A percentile compares a stretch with the other conserved stretches of the same genome.
Conservation (phyloP, 352 stramenopile species). For the Phytopythium mirpurense region DNA sequence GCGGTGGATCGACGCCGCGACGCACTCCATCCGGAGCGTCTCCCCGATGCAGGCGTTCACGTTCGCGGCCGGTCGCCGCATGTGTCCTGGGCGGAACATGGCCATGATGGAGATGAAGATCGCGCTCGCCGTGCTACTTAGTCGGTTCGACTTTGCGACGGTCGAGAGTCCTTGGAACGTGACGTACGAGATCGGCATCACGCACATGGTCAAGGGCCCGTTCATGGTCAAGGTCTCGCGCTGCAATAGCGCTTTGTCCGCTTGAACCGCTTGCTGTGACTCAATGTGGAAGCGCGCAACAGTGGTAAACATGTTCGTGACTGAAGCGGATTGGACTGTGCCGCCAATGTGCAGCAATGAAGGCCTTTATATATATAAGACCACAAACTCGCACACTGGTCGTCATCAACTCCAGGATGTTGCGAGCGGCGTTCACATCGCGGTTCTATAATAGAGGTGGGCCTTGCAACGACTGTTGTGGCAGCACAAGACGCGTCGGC, state of each 20-base stretch:
- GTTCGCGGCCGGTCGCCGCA: conserved; percentile 41
- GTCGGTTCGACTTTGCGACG: conserved; percentile 17
- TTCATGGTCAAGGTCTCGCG: conserved; percentile 9
- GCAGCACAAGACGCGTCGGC: background rate
- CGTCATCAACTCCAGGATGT: conserved; percentile 1
- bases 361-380: too few species aligned
- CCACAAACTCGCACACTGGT: too few species aligned
- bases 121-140: conserved; percentile 18
- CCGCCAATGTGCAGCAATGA: too few species aligned
- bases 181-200: conserved; percentile 16
- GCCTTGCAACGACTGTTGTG: background rate
- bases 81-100: conserved; percentile 42
- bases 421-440: background rate
- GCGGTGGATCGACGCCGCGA: conserved; percentile 26
- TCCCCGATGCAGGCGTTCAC: conserved; percentile 2
- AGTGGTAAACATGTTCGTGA: too few species aligned
- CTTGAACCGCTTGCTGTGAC: too few species aligned
- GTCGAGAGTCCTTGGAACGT: background rate
- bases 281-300: too few species aligned
- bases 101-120: conserved; percentile 48
- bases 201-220: conserved; percentile 8
- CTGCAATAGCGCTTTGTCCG: too few species aligned
- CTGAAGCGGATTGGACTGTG: too few species aligned
- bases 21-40: conserved; percentile 6
- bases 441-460: background rate